These are phyloP conservation scores for Daldinia childiae DNA, from an alignment of 495 filamentous ascomycete species.

Conservation along the genomic window DNA sequence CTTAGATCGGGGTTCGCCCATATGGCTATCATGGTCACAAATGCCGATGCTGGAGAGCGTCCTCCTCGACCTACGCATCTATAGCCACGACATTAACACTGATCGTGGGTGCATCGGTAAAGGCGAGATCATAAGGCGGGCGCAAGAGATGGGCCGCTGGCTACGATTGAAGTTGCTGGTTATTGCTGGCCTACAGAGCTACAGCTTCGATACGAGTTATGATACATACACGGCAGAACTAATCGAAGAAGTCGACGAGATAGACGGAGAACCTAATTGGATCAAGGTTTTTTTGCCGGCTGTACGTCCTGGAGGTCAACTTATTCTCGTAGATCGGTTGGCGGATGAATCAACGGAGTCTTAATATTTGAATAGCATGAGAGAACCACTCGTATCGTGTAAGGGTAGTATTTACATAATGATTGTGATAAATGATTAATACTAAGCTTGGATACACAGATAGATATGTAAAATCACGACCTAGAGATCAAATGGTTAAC, in stretches of 20 bases:
- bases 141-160: slow-evolving; percentile 40
- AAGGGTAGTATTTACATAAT: background rate
- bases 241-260: slow-evolving; percentile 31
- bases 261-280: slow-evolving; percentile 44
- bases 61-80: slow-evolving; percentile 42
- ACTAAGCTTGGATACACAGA: no score
- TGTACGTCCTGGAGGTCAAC: slow-evolving; percentile 33
- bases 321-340: slow-evolving; percentile 39
- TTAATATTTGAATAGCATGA: no score
- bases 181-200: slow-evolving; percentile 46
- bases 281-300: slow-evolving; percentile 41
- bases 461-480: no score
- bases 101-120: slow-evolving; percentile 37
- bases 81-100: slow-evolving; percentile 42
- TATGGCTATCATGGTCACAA: slow-evolving; percentile 45
- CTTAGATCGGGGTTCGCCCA: slow-evolving; percentile 35
- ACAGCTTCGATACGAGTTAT: slow-evolving; percentile 34
- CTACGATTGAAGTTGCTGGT: slow-evolving; percentile 40
- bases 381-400: background rate
- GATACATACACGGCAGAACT: slow-evolving; percentile 14
- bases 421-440: no score
- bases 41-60: slow-evolving; percentile 45
- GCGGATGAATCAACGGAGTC: background rate
- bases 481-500: no score
- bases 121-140: slow-evolving; percentile 28